phyloP scores from a whole-genome alignment of 768 basidiomycete species.

The Guyanaporus albipodus region DNA sequence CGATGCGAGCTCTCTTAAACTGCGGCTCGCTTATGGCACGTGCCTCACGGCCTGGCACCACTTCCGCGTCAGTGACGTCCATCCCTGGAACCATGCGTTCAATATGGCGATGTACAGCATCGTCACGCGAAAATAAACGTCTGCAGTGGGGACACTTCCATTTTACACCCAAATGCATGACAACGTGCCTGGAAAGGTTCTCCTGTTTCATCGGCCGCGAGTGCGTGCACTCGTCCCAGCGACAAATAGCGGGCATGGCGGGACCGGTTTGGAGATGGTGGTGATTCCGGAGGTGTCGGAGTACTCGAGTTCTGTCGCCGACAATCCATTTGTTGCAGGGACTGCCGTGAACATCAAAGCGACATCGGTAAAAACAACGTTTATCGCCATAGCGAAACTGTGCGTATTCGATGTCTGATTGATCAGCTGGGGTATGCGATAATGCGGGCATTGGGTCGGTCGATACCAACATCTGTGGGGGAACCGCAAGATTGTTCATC shows the following conservation, averaged over 20 bases:
- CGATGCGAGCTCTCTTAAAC: conserved; percentile 1
- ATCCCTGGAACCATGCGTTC: conserved; percentile 26
- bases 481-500: not conserved
- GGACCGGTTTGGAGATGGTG: conserved; percentile 19
- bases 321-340: conserved; percentile 26
- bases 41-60: conserved; percentile 17
- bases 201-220: conserved; percentile 28
- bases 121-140: conserved; percentile 29
- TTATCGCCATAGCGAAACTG: conserved; percentile 16
- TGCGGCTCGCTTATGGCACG: conserved; percentile 9
- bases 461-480: not conserved
- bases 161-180: conserved; percentile 29
- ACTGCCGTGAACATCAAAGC: conserved; percentile 21
- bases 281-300: conserved; percentile 26
- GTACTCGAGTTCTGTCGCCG: conserved; percentile 24
- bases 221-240: conserved; percentile 25
- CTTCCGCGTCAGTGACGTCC: conserved; percentile 23
- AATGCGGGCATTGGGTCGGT: not conserved
- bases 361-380: conserved; percentile 23
- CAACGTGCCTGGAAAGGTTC: conserved; percentile 30
- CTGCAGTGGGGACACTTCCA: conserved; percentile 28
- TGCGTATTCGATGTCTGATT: conserved; percentile 23
- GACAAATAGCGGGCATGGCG: conserved; percentile 14
- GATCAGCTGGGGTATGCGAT: conserved; percentile 4
- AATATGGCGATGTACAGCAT: conserved; percentile 30